Evolutionary conservation across 129 eudicot genomes (phyloP), one percentile per base, ranked within the genome.

Genomic region (Gnaphalium uliginosum): DNA sequence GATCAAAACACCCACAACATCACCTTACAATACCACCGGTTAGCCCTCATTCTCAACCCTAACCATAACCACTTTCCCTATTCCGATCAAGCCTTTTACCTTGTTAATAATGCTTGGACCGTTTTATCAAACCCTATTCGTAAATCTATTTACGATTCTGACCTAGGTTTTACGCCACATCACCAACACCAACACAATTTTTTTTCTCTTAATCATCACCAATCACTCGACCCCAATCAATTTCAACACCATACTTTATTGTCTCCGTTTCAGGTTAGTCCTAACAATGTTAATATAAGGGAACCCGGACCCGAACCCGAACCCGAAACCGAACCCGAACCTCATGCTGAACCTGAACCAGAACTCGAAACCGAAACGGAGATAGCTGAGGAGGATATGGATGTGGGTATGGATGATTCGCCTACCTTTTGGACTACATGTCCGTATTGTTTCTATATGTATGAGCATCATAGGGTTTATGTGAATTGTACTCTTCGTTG

Each of bases 351-450:
- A 73, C 17, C 53, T 10, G 69, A 22, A 23, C 17, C 66, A 6
- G 30, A 80, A 54, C 11, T 0, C 68, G 83, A 35, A 72, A 14
- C 51, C n/a, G 72, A 29, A 21, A 18, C 72, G 3, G 23, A 81
- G 33, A 10, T 33, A 63, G 64, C 61, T 50, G 63, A n/a, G 48
- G 81, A 59, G 10, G 27, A 27, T 75, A 27, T 72, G 73, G 57
- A 62, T 62, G 81, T 53, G 11, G 29, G 19, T 57, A 39, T 73
- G 73, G 59, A 88, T 60, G 85, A 71, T 24, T 43, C 77, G 0
- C 71, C 86, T 22, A 87, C 79, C 4, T 87, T 94, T 68, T 94
- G 98, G 98, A 90, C 98, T 29, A 88, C 91, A 4, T 93, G 97
- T 53, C 97, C 98, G 1, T 93, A 83, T 77, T 90, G 98, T 80